These are phyloP conservation scores for Cladochytrium replicatum DNA, from an alignment of 192 early-diverging fungal species.

Conservation along the genomic window DNA sequence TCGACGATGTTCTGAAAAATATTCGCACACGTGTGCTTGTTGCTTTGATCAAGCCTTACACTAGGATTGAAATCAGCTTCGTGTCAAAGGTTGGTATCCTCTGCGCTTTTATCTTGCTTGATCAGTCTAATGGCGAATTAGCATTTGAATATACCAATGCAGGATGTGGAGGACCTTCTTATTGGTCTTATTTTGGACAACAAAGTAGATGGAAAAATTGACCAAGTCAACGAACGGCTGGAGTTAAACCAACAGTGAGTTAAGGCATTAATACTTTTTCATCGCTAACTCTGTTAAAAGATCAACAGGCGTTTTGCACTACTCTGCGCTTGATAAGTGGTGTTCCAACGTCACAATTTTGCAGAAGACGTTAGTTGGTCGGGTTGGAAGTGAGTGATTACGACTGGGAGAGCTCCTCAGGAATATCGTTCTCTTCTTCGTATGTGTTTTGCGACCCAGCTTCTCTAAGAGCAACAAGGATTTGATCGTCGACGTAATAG, in stretches of 20 bases:
- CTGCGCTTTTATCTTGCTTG: background rate
- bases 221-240: conserved; percentile 78
- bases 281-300: background rate
- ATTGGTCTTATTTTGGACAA: conserved; percentile 81
- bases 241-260: conserved; percentile 62
- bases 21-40: conserved; percentile 88
- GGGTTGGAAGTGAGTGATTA: too few species aligned
- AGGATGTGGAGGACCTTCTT: conserved; percentile 78
- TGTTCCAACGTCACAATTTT: conserved; percentile 50
- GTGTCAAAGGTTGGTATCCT: conserved; percentile 56
- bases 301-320: conserved; percentile 31
- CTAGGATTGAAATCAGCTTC: conserved; percentile 74
- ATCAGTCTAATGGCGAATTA: conserved; percentile 12
- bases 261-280: background rate
- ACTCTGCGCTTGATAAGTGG: conserved; percentile 65
- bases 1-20: conserved; percentile 85
- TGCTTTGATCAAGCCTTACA: conserved; percentile 81
- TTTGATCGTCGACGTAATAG: conserved; percentile 23
- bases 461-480: too few species aligned
- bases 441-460: too few species aligned
- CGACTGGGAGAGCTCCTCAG: too few species aligned
- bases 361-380: conserved; percentile 49
- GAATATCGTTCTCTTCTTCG: too few species aligned
- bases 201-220: conserved; percentile 73
- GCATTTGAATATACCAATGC: conserved; percentile 66